Conservation (phyloP, 2,329 filamentous ascomycete species). For the Colletotrichum echinochloae region DNA sequence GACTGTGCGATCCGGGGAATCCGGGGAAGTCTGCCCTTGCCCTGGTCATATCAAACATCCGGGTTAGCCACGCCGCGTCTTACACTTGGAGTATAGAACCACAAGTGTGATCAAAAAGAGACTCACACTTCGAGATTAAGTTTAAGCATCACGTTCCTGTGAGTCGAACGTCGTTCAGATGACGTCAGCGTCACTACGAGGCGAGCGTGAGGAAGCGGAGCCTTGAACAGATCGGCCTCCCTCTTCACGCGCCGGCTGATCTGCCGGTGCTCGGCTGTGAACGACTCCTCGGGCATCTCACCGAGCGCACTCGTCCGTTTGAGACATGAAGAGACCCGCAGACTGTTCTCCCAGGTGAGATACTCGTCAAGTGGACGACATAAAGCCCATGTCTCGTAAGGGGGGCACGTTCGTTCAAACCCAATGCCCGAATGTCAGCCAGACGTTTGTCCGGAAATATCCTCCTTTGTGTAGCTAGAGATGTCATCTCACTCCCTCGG, state of each 20-base stretch:
- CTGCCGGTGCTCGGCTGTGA: neutral
- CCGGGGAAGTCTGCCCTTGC: conserved; percentile 20
- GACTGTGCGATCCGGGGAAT: conserved; percentile 13
- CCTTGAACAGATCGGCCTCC: conserved; percentile 1
- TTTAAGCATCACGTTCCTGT: neutral
- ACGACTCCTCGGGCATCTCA: neutral
- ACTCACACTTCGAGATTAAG: neutral
- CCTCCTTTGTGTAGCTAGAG: neutral
- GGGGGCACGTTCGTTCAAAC: neutral
- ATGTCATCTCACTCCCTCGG: neutral
- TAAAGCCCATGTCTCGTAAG: neutral
- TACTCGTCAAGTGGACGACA: neutral
- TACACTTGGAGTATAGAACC: neutral
- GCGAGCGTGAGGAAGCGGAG: conserved; percentile 5
- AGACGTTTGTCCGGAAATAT: neutral
- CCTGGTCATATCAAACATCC: neutral
- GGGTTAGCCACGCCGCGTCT: neutral
- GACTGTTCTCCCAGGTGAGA: neutral
- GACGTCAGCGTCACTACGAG: conserved; percentile 20
- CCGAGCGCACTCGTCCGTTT: neutral
- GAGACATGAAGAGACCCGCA: neutral
- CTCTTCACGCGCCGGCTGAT: neutral
- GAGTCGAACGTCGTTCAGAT: neutral
- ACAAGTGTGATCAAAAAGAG: neutral
- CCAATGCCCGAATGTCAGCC: neutral